phyloP scores from a whole-genome alignment of 2,329 filamentous ascomycete genomes.

The Fusarium udum region DNA sequence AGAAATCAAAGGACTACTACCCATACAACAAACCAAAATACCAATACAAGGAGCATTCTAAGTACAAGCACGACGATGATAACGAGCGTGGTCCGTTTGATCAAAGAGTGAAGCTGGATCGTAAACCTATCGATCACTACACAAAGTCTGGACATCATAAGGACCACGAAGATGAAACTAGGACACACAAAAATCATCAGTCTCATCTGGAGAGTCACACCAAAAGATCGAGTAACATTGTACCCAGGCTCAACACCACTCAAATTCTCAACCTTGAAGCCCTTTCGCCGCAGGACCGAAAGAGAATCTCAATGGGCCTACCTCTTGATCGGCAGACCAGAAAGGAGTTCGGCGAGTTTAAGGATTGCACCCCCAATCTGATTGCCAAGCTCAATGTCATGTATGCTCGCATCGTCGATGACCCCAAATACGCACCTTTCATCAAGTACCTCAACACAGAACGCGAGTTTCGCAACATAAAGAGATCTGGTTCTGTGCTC shows the following conservation, averaged over 20 bases:
- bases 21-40: background rate
- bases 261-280: slow-evolving; percentile 12
- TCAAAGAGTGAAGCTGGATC: background rate
- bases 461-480: background rate
- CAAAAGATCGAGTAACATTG: background rate
- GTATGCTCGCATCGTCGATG: background rate
- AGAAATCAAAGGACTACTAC: background rate
- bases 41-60: background rate
- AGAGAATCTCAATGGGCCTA: background rate
- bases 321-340: background rate
- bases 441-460: background rate
- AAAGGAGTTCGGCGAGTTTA: background rate
- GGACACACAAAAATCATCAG: background rate
- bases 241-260: background rate
- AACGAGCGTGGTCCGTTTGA: background rate
- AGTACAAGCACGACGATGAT: background rate
- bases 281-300: background rate
- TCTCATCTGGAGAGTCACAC: background rate
- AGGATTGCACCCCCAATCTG: background rate
- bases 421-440: background rate
- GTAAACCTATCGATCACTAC: background rate
- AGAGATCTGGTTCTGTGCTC: background rate
- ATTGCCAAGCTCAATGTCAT: slow-evolving; percentile 16
- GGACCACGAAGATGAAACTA: background rate
- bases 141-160: background rate